Evolutionary conservation across 176 grass and related monocot species (phyloP), one percentile per base, ranked within the genome.

Genomic region (Cenchrus americanus): DNA sequence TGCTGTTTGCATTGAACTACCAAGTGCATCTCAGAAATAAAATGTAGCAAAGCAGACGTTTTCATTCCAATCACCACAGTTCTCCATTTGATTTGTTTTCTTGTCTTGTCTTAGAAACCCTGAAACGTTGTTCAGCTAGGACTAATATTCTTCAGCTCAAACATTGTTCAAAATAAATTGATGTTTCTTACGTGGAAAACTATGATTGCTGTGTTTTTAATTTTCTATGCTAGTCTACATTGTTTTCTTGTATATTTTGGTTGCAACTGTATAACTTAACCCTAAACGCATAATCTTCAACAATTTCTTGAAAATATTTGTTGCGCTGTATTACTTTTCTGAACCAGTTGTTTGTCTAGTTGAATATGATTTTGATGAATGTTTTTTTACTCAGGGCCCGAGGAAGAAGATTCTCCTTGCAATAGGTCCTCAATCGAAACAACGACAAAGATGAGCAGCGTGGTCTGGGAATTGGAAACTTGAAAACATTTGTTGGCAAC

Each of bases 391-490:
- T 43, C 83, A 95, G 93, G 93, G 93, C 40, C 93, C 93, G 44
- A 76, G 93, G 80, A 95, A 95, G 93, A 95, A 95, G 83, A 95
- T 95, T 46, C 90, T 95, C 10, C 90, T 88, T 71, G 93, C 93
- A 59, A 67, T 88, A 24, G 77, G 86, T 41, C 69, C 93, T 70
- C 81, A 82, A 24, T 43, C 83, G 60, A 95, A 90, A 90, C 85
- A 85, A 14, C 78, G 62, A 6, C 80, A 73, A 44, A 75, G 64
- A 69, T 90, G 75, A 90, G 61, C 19, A 14, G 30, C 52, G 54
- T 52, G 68, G 44, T 83, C 51, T 83, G n/a, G 59, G 66, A 42
- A 5, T 23, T 37, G 17, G 65, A 40, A 73, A 10, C 8, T 37
- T 37, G 37, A 60, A 51, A 76, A 26, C 19, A 52, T 86, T 73